Percentiles rank a stretch among this genome's conserved stretches.
Conservation (phyloP, 2,329 filamentous ascomycete species). For the Diaporthe vaccinii region DNA sequence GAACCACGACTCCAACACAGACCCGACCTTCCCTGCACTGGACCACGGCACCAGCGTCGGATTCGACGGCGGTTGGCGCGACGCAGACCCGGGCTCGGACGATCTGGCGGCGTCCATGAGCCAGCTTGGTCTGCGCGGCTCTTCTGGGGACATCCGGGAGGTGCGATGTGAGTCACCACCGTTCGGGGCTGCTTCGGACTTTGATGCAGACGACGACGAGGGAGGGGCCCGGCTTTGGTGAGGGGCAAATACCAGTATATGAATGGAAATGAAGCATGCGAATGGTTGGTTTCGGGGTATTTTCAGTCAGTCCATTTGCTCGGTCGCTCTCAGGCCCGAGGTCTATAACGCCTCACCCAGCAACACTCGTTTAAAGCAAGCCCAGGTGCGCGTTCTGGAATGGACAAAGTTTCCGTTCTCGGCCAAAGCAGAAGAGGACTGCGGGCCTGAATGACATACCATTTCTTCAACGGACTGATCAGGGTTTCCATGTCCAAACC, state of each 20-base stretch:
- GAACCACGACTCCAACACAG: slow-evolving; percentile 51
- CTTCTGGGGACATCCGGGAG: neutral
- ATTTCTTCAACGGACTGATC: slow-evolving; percentile 4
- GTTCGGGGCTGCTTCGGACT: neutral
- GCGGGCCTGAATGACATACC: neutral
- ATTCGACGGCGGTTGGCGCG: neutral
- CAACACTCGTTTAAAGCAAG: slow-evolving; percentile 2
- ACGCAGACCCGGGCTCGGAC: neutral
- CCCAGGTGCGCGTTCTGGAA: neutral
- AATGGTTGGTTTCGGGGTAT: neutral
- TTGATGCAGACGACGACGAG: slow-evolving; percentile 6
- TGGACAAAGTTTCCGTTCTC: neutral
- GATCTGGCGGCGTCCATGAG: slow-evolving; percentile 4
- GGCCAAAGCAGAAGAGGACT: neutral
- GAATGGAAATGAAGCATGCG: neutral
- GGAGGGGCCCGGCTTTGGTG: slow-evolving; percentile 14
- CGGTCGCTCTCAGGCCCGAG: neutral
- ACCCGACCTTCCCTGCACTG: slow-evolving; percentile 29
- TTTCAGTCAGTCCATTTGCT: neutral
- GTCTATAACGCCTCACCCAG: neutral
- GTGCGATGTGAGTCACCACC: neutral
- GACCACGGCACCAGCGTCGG: slow-evolving; percentile 11
- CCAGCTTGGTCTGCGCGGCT: neutral
- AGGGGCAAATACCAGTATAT: neutral
- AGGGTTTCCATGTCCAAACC: neutral